Percentiles rank a stretch among this genome's conserved stretches.
Evolutionary conservation across 768 basidiomycete genomes (phyloP).

Genomic region (Pleurotus salmoneostramineus): DNA sequence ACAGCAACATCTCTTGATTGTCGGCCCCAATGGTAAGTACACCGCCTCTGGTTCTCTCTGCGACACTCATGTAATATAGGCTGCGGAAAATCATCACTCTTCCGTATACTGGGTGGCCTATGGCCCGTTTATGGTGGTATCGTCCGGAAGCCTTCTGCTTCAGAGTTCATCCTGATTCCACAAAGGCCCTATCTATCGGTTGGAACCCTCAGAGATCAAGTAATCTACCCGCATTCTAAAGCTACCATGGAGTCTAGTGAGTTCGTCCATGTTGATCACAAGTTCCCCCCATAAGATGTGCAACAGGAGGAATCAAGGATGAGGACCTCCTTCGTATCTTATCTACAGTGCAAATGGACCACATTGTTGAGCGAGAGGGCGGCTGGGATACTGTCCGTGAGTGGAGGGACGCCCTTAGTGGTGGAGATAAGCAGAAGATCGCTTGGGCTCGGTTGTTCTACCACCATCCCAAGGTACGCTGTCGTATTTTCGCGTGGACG

Average conservation of each 20-base stretch:
- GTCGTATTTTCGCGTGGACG: background rate
- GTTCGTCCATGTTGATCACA: slow-evolving; percentile 7
- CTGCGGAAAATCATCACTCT: slow-evolving; percentile 87
- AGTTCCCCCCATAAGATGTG: background rate
- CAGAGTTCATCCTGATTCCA: slow-evolving; percentile 91
- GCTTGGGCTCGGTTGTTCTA: slow-evolving; percentile 98
- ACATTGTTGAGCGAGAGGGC: slow-evolving; percentile 90
- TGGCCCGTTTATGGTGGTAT: slow-evolving; percentile 85
- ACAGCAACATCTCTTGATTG: slow-evolving; percentile 90
- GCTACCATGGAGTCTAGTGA: slow-evolving; percentile 74
- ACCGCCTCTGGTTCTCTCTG: background rate
- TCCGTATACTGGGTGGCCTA: slow-evolving; percentile 95
- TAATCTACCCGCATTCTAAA: slow-evolving; percentile 90
- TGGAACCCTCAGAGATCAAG: slow-evolving; percentile 92
- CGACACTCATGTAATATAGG: slow-evolving; percentile 32
- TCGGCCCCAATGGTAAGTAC: slow-evolving; percentile 83
- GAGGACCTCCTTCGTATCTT: slow-evolving; percentile 69
- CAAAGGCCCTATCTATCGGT: slow-evolving; percentile 94
- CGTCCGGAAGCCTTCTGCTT: slow-evolving; percentile 85
- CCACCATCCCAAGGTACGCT: slow-evolving; percentile 79
- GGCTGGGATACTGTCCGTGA: slow-evolving; percentile 90
- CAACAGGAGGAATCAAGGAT: slow-evolving; percentile 68
- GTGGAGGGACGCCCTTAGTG: slow-evolving; percentile 91
- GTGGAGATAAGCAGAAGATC: slow-evolving; percentile 95
- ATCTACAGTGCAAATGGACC: slow-evolving; percentile 76